phyloP scores from a whole-genome alignment of 2,329 filamentous ascomycete genomes.

The Monilinia fructigena region DNA sequence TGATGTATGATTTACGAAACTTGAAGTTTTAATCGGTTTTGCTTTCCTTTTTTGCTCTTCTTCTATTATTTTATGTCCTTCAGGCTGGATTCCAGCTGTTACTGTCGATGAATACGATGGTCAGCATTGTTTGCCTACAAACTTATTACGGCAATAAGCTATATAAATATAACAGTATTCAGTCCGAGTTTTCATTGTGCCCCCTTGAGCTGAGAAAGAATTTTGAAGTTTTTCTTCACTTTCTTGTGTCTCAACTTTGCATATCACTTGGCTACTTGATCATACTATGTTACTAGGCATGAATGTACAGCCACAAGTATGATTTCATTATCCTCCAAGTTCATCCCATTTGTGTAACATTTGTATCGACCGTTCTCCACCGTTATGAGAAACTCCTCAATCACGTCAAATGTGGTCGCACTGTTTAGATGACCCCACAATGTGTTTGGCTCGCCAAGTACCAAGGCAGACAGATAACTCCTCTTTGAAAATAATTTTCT shows the following conservation, averaged over 20 bases:
- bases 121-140: neutral
- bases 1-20: neutral
- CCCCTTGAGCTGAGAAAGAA: neutral
- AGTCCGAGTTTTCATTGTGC: neutral
- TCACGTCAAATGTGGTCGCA: neutral
- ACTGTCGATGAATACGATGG: neutral
- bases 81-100: too few species aligned
- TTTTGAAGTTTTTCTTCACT: neutral
- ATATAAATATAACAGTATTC: neutral
- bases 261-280: neutral
- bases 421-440: neutral
- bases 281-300: neutral
- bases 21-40: neutral
- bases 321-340: rapidly evolving
- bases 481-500: neutral
- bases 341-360: neutral
- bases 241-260: neutral
- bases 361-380: neutral
- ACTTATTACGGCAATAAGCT: neutral
- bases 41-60: neutral
- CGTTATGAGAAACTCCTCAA: neutral
- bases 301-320: neutral
- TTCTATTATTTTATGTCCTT: neutral
- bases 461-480: neutral
- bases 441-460: neutral